phyloP scores from a whole-genome alignment of 1,284 basidiomycete species.

The Apiotrichum gracile region DNA sequence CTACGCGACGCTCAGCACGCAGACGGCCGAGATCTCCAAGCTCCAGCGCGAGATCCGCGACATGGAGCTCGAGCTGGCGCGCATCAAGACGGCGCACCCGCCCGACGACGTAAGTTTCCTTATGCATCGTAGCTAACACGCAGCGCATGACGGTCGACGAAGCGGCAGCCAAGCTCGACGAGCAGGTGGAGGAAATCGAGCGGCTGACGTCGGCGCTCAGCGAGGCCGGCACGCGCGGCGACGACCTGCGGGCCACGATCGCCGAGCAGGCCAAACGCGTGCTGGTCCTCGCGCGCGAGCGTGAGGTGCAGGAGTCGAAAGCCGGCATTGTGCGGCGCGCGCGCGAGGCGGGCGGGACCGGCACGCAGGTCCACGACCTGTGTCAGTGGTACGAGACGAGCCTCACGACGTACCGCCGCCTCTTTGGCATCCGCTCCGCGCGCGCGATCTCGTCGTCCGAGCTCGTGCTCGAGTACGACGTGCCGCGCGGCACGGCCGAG shows the following conservation, averaged over 20 bases:
- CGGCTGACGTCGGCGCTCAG: conserved; percentile 58
- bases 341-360: conserved; percentile 51
- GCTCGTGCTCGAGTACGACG: conserved; percentile 60
- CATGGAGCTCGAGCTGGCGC: conserved; percentile 66
- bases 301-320: conserved; percentile 63
- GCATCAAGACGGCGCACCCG: conserved; percentile 70
- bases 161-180: conserved; percentile 63
- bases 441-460: conserved; percentile 64
- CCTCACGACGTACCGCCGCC: conserved; percentile 58
- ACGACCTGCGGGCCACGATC: conserved; percentile 54
- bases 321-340: conserved; percentile 51
- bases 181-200: conserved; percentile 68
- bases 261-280: conserved; percentile 56
- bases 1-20: conserved; percentile 23
- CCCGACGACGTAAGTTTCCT: conserved; percentile 44
- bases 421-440: conserved; percentile 58
- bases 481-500: conserved; percentile 16
- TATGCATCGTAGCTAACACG: background rate
- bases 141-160: conserved; percentile 66
- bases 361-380: conserved; percentile 47
- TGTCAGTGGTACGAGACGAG: conserved; percentile 56
- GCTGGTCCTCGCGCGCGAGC: conserved; percentile 59
- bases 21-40: conserved; percentile 55
- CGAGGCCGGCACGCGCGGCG: conserved; percentile 50
- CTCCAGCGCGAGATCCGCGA: conserved; percentile 71